A percentile compares a stretch with the other conserved stretches of the same genome.
Evolutionary conservation across 257 asterid species (phyloP).

Genomic region (Osmanthus fragrans): DNA sequence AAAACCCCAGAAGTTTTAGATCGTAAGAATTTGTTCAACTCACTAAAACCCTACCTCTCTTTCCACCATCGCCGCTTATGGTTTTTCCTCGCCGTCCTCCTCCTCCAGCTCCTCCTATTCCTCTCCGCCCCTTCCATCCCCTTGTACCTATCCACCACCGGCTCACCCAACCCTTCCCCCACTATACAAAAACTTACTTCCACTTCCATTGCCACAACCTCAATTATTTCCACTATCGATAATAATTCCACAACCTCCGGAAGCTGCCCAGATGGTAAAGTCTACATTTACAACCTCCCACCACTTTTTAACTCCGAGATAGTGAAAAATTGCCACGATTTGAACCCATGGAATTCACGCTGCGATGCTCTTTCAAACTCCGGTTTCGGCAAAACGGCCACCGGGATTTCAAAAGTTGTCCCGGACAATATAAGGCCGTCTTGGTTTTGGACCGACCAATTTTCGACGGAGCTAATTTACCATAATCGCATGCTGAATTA

Average conservation of each 20-base stretch:
- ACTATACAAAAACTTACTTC: not conserved
- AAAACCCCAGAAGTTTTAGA: slow-evolving; percentile 28
- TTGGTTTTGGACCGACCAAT: slow-evolving; percentile 85
- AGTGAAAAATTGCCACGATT: slow-evolving; percentile 41
- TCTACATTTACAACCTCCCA: slow-evolving; percentile 59
- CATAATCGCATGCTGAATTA: slow-evolving; percentile 62
- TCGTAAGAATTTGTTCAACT: slow-evolving; percentile 33
- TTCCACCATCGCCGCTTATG: slow-evolving; percentile 59
- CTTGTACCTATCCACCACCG: slow-evolving; percentile 25
- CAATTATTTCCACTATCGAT: not conserved
- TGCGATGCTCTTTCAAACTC: slow-evolving; percentile 67
- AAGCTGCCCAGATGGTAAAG: slow-evolving; percentile 49
- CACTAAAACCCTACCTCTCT: slow-evolving; percentile 44
- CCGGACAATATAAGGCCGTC: slow-evolving; percentile 42
- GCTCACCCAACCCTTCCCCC: slow-evolving; percentile 20
- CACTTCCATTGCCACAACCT: not conserved
- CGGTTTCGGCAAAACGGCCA: slow-evolving; percentile 59
- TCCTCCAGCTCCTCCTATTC: slow-evolving; percentile 56
- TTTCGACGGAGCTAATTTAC: slow-evolving; percentile 57
- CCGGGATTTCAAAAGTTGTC: slow-evolving; percentile 27
- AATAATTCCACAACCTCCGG: not conserved
- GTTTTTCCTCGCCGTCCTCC: slow-evolving; percentile 51
- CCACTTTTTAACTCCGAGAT: slow-evolving; percentile 50
- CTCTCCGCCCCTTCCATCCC: slow-evolving; percentile 44
- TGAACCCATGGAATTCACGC: slow-evolving; percentile 65